Evolutionary conservation across 179 eudicot genomes (phyloP).

Genomic region (Silene coronaria): DNA sequence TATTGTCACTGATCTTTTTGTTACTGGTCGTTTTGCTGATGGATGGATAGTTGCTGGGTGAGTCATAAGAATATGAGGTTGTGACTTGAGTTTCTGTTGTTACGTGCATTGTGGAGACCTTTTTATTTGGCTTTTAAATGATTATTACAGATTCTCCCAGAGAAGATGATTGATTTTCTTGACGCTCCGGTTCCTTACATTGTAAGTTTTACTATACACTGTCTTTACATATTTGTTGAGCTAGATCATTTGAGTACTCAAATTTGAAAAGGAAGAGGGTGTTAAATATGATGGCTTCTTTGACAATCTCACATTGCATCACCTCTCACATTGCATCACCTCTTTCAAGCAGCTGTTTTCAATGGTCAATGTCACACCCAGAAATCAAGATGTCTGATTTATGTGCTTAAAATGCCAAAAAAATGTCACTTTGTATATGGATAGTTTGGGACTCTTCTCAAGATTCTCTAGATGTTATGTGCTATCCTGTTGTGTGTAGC

Average conservation of each 20-base stretch:
- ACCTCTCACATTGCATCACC: background rate
- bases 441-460: background rate
- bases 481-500: background rate
- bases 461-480: background rate
- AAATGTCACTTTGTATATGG: background rate
- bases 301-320: background rate
- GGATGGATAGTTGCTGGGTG: too few species aligned
- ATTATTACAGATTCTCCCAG: slow-evolving; percentile 68
- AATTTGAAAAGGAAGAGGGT: background rate
- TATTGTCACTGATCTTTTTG: too few species aligned
- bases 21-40: too few species aligned
- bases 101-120: slow-evolving; percentile 2
- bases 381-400: background rate
- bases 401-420: background rate
- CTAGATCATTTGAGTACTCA: background rate
- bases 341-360: background rate
- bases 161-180: slow-evolving; percentile 88
- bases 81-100: background rate
- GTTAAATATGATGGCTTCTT: background rate
- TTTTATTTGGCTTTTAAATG: background rate
- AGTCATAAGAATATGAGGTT: too few species aligned
- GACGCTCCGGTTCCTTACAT: slow-evolving; percentile 98
- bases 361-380: background rate
- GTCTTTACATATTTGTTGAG: background rate
- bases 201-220: slow-evolving; percentile 41